Base-by-base conservation (phyloP, 768 basidiomycete species). In the Inosperma sp. region DNA sequence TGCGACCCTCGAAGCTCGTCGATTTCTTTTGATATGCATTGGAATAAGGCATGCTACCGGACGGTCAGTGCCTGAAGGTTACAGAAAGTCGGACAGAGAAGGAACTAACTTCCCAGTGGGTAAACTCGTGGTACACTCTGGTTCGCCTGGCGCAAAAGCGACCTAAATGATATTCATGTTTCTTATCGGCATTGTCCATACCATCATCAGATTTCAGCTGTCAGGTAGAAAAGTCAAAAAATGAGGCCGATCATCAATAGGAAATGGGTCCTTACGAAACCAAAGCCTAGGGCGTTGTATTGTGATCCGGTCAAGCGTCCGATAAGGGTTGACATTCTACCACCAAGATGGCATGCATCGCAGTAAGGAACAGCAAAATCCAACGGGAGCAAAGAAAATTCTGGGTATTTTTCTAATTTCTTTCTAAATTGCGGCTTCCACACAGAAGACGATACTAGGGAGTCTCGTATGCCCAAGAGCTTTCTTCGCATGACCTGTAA, bases 281-380 rank as follows among this genome's bases (percentile, higher is more conserved):
- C 77, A 53, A 85, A 92, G 34, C 86, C 87, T 48, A 75, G 63
- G n/a, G 58, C 63, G 58, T 91, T 77, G 62, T 94, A 95, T n/a
- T 80, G 75, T 8, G 67, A 58, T 5, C 93, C 93, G 44, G 73
- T 74, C 31, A 93, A 60, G 40, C 77, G 71, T 0, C 84, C 88
- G 9, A 75, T 54, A 7, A 82, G 58, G 7, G 81, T 87, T 19
- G 88, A 88, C 58, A 81, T 63, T 52, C 88, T 77, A 16, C 82
- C 78, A 33, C 84, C 80, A 26, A 92, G 73, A 65, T 85, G 79
- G 64, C 93, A 95, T 17, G 89, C 92, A 65, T 93, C 88, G 61
- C 93, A 96, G 14, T 70, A 69, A 2, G 82, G 80, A 17, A 80
- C 66, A 12, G 81, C 67, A 57, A 81, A 82, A 13, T 79, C 71